Conservation (phyloP, 306 rosid species). For the Vigna unguiculata region DNA sequence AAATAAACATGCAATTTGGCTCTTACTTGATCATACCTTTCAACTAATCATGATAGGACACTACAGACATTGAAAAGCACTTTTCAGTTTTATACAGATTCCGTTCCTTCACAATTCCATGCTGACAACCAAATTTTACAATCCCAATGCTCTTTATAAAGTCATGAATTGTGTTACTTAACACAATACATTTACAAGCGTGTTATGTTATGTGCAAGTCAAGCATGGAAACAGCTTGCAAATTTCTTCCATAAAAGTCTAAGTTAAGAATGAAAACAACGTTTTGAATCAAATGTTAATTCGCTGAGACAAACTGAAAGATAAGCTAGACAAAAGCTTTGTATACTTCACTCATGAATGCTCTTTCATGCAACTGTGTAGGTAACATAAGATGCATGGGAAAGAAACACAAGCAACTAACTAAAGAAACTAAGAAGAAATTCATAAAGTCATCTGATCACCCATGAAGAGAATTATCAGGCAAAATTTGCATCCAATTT, state of each 20-base stretch:
- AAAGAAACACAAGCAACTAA: constrained; percentile 3
- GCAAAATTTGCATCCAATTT: not conserved
- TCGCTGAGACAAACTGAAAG: constrained; percentile 6
- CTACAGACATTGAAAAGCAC: not conserved
- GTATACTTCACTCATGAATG: constrained; percentile 14
- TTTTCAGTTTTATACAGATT: not conserved
- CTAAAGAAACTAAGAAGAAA: constrained; percentile 23
- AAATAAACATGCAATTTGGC: not conserved
- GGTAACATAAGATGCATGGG: constrained; percentile 15
- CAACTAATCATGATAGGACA: not conserved
- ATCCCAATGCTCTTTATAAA: not conserved
- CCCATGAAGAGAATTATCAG: not conserved
- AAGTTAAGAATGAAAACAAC: not conserved
- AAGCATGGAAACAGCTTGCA: constrained; percentile 1
- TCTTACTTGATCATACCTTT: not conserved
- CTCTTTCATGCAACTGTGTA: not conserved
- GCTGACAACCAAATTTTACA: not conserved
- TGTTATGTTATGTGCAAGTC: not conserved
- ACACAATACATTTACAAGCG: not conserved
- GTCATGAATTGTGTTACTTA: not conserved
- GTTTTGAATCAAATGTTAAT: not conserved
- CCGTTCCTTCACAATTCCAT: not conserved
- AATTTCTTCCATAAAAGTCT: not conserved
- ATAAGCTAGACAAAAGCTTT: not conserved
- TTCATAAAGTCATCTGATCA: not conserved